phyloP scores from a whole-genome alignment of 257 asterid species.

The Nemophila menziesii region DNA sequence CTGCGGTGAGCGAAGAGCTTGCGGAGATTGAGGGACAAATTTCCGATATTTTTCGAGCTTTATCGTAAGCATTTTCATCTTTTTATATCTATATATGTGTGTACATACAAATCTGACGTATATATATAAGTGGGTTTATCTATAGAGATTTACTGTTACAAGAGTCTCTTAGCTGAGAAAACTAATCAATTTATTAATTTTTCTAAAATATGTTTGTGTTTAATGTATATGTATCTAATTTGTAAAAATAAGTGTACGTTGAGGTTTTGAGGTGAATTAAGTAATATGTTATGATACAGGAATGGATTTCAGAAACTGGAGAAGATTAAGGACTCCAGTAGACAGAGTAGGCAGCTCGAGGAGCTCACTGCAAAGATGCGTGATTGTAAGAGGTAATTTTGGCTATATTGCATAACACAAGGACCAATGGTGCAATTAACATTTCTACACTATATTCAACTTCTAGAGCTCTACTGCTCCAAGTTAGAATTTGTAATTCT shows the following conservation, averaged over 20 bases:
- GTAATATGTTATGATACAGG: constrained; percentile 25
- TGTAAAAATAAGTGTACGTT: background rate
- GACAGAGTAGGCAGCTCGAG: constrained; percentile 93
- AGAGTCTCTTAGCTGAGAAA: too few relatives aligned
- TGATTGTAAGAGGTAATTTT: constrained; percentile 79
- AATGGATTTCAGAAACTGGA: constrained; percentile 98
- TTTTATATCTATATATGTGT: background rate
- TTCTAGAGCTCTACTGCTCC: background rate
- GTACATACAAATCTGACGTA: too few relatives aligned
- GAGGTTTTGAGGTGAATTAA: background rate
- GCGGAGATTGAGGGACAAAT: constrained; percentile 92
- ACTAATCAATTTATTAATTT: too few relatives aligned
- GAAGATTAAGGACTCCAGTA: constrained; percentile 77
- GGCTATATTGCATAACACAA: background rate
- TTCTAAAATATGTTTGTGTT: background rate
- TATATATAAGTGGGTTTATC: too few relatives aligned
- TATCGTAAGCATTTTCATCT: constrained; percentile 46
- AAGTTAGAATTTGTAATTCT: background rate
- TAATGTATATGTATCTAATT: background rate
- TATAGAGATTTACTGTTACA: too few relatives aligned
- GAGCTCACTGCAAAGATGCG: constrained; percentile 97
- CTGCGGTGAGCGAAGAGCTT: constrained; percentile 68
- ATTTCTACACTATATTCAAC: too few relatives aligned
- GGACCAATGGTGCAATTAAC: too few relatives aligned
- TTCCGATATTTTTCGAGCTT: constrained; percentile 77